Evolutionary conservation across 164 flowering plant species (phyloP).

Genomic region (Umbilicus rupestris): DNA sequence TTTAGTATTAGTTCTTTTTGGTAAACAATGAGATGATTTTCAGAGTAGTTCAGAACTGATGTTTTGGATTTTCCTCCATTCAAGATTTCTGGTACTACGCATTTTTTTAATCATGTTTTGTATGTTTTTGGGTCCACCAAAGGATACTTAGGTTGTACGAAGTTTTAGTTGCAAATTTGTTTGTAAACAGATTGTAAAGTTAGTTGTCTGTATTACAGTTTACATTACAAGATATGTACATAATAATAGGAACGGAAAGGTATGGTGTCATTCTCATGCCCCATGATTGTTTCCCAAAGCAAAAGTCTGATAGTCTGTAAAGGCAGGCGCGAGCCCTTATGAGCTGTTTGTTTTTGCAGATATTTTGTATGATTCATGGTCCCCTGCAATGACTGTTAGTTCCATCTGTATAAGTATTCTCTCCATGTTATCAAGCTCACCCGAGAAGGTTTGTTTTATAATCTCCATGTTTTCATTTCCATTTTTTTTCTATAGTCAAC

Average conservation of each 20-base stretch:
- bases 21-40: background rate
- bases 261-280: background rate
- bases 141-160: background rate
- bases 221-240: background rate
- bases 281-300: background rate
- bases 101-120: background rate
- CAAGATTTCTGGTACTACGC: background rate
- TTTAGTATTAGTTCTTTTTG: background rate
- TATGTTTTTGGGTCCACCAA: background rate
- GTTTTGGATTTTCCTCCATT: background rate
- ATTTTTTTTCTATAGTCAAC: background rate
- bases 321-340: background rate
- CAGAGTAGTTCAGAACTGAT: too few relatives aligned
- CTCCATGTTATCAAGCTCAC: conserved; percentile 79
- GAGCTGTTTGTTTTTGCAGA: conserved; percentile 30
- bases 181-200: background rate
- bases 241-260: background rate
- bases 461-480: background rate
- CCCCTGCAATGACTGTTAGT: conserved; percentile 91
- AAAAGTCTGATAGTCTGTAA: background rate
- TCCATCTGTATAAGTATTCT: conserved; percentile 87
- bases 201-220: background rate
- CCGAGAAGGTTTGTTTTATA: conserved; percentile 45
- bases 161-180: background rate
- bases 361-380: conserved; percentile 86